Base-by-base conservation (phyloP, 2,329 filamentous ascomycete genomes). In the Colletotrichum chlorophyti region DNA sequence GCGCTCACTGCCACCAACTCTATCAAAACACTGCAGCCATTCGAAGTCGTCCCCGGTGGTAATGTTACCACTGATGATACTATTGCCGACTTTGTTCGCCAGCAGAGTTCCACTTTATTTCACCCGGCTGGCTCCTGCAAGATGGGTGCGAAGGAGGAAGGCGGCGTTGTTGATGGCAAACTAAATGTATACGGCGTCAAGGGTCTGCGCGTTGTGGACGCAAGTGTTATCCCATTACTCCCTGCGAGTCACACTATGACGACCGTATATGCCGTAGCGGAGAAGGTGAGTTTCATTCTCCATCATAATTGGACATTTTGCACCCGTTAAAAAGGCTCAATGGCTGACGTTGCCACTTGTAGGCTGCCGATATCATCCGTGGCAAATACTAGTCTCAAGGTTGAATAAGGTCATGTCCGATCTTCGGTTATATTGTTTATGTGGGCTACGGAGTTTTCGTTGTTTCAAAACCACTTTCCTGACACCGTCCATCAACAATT, bases 91-190 rank as follows among this genome's bases (percentile, higher is more conserved):
- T 62, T 60, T 5, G 17, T 60, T 31, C 46, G 50, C 12, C 50
- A 57, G 24, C 57, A 59, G 31, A 40, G 31, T 14, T 38, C 31
- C 7, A 59, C 57, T 9, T 19, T 59, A 21, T 59, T 19, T 10
- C 79, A 83, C 59, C 77, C 78, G 1, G 71, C 71, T 14, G 72
- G 73, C 11, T 74, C 68, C 4, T 75, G 70, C 19, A 66, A 60
- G 42, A 71, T 75, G 69, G 70, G 70, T 7, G 68, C 70, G 2
- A 62, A 55, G 0, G 66, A 60, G 10, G 70, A 58, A 10, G 70
- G 65, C 0, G 73, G 73, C 5, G 70, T 72, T 0, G 69, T 73
- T 4, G 69, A 72, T 23, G 52, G 64, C 14, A 58, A 65, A 8
- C 65, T 73, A 1, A 59, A 64, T 0, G 70, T 73, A 0, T 70